These are phyloP conservation scores for Rhizoclosmatium globosum DNA, from an alignment of 192 early-diverging fungal genomes.

Conservation along the genomic window DNA sequence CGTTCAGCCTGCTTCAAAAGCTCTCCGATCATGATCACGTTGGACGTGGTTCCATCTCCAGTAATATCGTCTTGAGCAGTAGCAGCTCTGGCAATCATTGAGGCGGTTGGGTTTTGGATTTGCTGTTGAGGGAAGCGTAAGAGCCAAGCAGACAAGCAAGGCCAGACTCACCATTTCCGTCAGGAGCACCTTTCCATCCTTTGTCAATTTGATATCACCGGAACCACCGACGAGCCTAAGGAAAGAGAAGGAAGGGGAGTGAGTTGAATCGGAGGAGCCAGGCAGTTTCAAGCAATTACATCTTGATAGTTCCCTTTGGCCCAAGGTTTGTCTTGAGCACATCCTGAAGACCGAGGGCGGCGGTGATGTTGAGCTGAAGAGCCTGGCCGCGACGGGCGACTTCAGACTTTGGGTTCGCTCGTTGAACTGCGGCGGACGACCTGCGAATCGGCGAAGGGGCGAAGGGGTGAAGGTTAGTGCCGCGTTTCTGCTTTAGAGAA, in stretches of 20 bases:
- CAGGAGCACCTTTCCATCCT: conserved; percentile 99
- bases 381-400: conserved; percentile 98
- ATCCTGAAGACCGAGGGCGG: conserved; percentile 94
- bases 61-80: conserved; percentile 99
- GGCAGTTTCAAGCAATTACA: conserved; percentile 57
- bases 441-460: conserved; percentile 12
- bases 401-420: conserved; percentile 98
- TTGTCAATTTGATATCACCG: conserved; percentile 95
- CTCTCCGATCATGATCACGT: conserved; percentile 97
- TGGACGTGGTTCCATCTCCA: conserved; percentile 97
- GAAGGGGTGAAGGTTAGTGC: neutral
- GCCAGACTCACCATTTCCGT: conserved; percentile 86
- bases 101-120: conserved; percentile 99
- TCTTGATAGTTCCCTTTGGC: conserved; percentile 98
- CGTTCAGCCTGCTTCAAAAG: conserved; percentile 95
- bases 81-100: conserved; percentile 99
- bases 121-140: conserved; percentile 62
- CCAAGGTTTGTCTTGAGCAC: conserved; percentile 97
- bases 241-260: neutral
- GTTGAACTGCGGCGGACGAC: conserved; percentile 86
- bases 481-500: neutral
- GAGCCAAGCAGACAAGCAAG: neutral
- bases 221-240: conserved; percentile 93
- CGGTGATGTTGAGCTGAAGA: conserved; percentile 94
- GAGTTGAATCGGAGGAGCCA: neutral